These are phyloP conservation scores for Sugiyamaella castrensis DNA, from an alignment of 1,139 yeast species.

Conservation along the genomic window DNA sequence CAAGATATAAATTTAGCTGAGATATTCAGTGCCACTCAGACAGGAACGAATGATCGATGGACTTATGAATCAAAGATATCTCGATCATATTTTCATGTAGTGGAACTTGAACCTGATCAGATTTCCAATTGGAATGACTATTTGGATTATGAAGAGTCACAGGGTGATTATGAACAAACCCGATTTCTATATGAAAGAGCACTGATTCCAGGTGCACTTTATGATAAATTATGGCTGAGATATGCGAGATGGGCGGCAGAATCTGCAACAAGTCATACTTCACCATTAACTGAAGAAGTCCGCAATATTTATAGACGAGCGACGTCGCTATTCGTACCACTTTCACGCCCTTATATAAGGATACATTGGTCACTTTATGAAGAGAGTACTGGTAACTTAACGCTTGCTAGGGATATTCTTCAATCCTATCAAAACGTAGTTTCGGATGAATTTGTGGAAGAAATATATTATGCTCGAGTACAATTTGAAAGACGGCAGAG, in stretches of 20 bases:
- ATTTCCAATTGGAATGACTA: constrained; percentile 61
- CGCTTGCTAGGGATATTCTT: constrained; percentile 34
- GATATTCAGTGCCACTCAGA: constrained; percentile 59
- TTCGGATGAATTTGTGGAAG: constrained; percentile 9
- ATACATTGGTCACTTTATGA: constrained; percentile 38
- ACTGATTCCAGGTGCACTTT: constrained; percentile 50
- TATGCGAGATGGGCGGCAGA: constrained; percentile 46
- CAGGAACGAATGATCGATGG: constrained; percentile 58
- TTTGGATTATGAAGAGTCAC: constrained; percentile 53
- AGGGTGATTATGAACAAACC: constrained; percentile 31
- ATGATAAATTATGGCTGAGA: constrained; percentile 61
- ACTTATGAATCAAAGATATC: constrained; percentile 57
- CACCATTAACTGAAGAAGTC: constrained; percentile 26
- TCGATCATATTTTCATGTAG: constrained; percentile 51
- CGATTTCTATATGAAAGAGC: constrained; percentile 49
- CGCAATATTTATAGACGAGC: constrained; percentile 37
- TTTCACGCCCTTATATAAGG: constrained; percentile 34
- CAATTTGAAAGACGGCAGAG: constrained; percentile 29
- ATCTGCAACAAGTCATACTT: constrained; percentile 22
- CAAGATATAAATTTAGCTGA: constrained; percentile 38
- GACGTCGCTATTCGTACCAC: constrained; percentile 34
- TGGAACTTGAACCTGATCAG: constrained; percentile 47
- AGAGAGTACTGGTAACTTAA: constrained; percentile 33
- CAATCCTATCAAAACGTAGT: constrained; percentile 12
- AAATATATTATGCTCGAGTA: constrained; percentile 22